A percentile compares a stretch with the other conserved stretches of the same genome.
Conservation (phyloP, 73 alveolate species). For the Diophrys sp. region DNA sequence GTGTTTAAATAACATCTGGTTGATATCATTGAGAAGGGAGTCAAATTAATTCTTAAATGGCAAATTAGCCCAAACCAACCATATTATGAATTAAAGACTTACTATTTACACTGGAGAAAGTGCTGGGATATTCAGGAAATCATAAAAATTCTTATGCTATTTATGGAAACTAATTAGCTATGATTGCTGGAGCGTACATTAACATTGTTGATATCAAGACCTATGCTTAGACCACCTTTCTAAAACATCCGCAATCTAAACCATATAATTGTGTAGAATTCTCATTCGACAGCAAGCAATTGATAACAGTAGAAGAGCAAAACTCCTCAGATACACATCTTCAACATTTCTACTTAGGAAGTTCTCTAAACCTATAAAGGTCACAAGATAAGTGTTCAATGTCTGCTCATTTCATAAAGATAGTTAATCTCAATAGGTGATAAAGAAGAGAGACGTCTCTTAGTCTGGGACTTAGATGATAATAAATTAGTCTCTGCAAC, state of each 20-base stretch:
- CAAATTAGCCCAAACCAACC: too few relatives aligned
- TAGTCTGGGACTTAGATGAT: slow-evolving; percentile 2
- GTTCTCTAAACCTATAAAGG: background rate
- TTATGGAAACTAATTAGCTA: background rate
- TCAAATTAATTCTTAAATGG: too few relatives aligned
- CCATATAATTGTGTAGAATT: background rate
- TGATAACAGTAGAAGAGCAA: background rate
- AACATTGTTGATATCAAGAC: background rate
- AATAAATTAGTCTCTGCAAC: background rate
- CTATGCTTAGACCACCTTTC: background rate
- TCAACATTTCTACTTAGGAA: background rate
- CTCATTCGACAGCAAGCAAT: background rate
- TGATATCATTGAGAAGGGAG: too few relatives aligned
- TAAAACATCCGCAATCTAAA: background rate
- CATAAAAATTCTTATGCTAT: background rate
- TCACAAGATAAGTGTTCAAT: background rate
- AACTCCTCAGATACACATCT: background rate
- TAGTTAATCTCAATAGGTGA: slow-evolving; percentile 2
- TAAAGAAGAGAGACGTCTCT: background rate
- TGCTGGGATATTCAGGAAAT: background rate
- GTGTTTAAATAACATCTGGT: too few relatives aligned
- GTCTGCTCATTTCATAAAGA: background rate
- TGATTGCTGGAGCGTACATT: background rate
- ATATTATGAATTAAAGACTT: background rate
- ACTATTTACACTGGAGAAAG: background rate